Evolutionary conservation across 2,329 filamentous ascomycete genomes (phyloP).

Genomic region (Diaporthe humulicola): DNA sequence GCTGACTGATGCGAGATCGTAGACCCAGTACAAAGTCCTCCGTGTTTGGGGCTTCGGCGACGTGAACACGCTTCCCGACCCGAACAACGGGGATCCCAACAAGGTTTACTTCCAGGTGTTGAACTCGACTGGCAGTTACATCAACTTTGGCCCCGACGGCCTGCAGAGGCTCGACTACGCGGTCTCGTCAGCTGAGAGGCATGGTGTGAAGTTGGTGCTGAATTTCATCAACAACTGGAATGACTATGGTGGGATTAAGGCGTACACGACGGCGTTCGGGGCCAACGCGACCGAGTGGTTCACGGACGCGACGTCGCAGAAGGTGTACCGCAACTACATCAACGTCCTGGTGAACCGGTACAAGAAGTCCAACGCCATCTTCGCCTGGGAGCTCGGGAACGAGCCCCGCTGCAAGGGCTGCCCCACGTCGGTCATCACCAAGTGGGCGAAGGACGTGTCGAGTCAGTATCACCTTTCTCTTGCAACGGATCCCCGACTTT

Average conservation of each 20-base stretch:
- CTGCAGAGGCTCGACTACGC: conserved; percentile 76
- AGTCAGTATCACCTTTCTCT: no score
- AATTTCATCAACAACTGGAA: conserved; percentile 79
- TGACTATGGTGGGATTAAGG: conserved; percentile 75
- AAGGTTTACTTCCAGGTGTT: conserved; percentile 67
- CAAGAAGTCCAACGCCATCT: conserved; percentile 58
- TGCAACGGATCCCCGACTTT: no score
- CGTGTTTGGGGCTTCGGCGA: conserved; percentile 76
- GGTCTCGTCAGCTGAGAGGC: conserved; percentile 69
- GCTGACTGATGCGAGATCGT: conserved; percentile 48
- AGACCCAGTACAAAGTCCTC: conserved; percentile 68
- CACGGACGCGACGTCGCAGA: conserved; percentile 60
- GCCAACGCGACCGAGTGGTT: conserved; percentile 67
- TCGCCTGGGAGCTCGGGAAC: conserved; percentile 67
- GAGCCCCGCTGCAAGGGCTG: conserved; percentile 74
- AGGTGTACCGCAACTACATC: conserved; percentile 64
- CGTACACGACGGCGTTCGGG: conserved; percentile 69
- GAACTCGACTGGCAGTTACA: conserved; percentile 63
- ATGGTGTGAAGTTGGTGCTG: conserved; percentile 74
- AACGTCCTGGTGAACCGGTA: conserved; percentile 61
- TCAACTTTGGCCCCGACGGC: conserved; percentile 74
- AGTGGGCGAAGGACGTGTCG: conserved; percentile 70
- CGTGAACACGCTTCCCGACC: conserved; percentile 56
- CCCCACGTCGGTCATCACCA: conserved; percentile 66
- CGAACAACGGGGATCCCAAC: conserved; percentile 44